Conservation (phyloP, 495 filamentous ascomycete species). For the Daldinia decipiens region DNA sequence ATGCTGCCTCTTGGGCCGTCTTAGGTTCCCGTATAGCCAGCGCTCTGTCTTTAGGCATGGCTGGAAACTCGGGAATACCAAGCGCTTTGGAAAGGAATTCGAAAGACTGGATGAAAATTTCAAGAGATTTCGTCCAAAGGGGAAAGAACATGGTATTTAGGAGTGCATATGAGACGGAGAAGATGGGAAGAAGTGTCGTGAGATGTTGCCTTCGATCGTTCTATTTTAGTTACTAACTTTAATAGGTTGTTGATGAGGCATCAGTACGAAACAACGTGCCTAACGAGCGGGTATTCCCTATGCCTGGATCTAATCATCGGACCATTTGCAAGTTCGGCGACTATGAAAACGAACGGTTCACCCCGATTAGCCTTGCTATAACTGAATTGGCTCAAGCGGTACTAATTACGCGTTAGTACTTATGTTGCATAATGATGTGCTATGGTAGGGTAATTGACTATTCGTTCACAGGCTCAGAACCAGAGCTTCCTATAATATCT, state of each 20-base stretch:
- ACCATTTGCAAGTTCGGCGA: not conserved
- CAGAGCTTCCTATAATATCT: not conserved
- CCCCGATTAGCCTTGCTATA: not conserved
- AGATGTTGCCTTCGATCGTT: not conserved
- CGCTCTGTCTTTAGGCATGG: not conserved
- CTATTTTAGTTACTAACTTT: not conserved
- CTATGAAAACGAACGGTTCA: not conserved
- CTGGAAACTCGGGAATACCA: not conserved
- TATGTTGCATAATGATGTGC: not conserved
- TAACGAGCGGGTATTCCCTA: not conserved
- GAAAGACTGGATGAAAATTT: not conserved
- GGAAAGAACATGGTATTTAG: not conserved
- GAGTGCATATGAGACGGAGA: not conserved
- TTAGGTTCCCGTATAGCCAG: not conserved
- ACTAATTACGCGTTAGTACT: not conserved
- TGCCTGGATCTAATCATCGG: not conserved
- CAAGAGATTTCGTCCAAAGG: not conserved
- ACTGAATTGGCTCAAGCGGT: not conserved
- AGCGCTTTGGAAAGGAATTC: not conserved
- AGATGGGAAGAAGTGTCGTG: not conserved
- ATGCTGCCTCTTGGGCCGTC: not conserved
- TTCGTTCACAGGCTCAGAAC: not conserved
- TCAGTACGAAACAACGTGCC: not conserved
- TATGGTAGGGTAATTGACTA: not conserved
- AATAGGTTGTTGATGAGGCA: not conserved